Base-by-base conservation (phyloP, 2,329 filamentous ascomycete species). In the Raffaelea deltoideospora region DNA sequence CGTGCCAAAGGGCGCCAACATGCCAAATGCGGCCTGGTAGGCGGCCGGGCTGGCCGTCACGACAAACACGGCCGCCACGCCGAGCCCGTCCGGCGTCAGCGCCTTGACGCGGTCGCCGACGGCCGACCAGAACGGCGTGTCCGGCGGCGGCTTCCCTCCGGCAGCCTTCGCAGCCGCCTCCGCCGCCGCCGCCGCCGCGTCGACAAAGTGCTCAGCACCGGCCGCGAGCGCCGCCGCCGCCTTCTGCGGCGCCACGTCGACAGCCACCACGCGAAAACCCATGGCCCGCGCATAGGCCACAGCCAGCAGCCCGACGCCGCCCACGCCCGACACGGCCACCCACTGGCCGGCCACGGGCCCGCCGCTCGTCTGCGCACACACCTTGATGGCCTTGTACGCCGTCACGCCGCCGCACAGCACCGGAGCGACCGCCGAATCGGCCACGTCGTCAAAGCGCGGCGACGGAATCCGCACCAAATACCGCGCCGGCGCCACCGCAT, bases 401-500 rank as follows among this genome's bases (percentile, higher is more conserved):
- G 60, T 63, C 1, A 62, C 57, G 0, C 61, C 61, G 0, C 53
- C 59, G 37, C 61, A 64, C 23, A 64, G 41, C 7, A 63, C 51
- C 0, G 60, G 61, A 3, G 57, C 60, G 0, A 62, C 46, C 5
- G 48, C 32, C 33, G 61, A 56, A 31, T 61, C 58, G 0, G 47
- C 38, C 5, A 56, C 32, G 13, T 40, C 46, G 3, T 53, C 50
- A 1, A 56, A 45, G 0, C 48, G 38, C 0, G 42, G 40, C 11
- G 8, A 8, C 2, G 57, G 53, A 14, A 58, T 42, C 13, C 42
- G 44, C 9, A 53, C 38, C 0, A 58, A 37, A 37, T 62, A 62
- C 3, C 52, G 46, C 3, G 47, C 47, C 1, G 57, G 56, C 2
- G 53, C 51, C 6, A 60, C 37, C 18, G 53, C 50, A 36, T 58